Conservation (phyloP, 176 grass and related monocot genomes). For the Themeda triandra region DNA sequence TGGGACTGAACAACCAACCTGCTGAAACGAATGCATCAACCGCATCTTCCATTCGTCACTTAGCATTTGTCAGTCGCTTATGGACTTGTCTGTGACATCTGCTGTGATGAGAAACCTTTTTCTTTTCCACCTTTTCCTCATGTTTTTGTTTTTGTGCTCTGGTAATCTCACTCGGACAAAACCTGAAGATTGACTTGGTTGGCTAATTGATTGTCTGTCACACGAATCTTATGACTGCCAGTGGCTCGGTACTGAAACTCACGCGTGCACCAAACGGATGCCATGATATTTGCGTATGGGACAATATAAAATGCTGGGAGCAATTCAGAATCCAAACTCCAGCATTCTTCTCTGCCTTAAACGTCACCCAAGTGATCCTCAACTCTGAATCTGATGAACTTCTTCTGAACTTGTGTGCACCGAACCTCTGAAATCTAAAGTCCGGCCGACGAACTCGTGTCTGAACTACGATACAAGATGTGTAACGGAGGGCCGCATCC, state of each 20-base stretch:
- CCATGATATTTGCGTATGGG: not conserved
- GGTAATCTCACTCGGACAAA: not conserved
- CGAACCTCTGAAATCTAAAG: not conserved
- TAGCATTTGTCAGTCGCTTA: not conserved
- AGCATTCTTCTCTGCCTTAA: not conserved
- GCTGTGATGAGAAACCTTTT: slow-evolving; percentile 12
- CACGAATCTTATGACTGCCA: not conserved
- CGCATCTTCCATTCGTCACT: not conserved
- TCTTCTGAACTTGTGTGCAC: not conserved
- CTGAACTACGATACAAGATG: not conserved
- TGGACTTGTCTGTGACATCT: not conserved
- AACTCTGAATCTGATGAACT: not conserved
- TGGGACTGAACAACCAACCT: not conserved
- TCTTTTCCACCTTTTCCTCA: no score
- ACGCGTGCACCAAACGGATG: not conserved
- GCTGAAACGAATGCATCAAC: not conserved
- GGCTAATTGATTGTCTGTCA: not conserved
- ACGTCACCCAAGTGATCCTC: not conserved
- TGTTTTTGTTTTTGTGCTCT: slow-evolving; percentile 8
- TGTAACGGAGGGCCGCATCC: no score
- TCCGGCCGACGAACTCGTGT: not conserved
- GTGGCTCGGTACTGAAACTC: not conserved
- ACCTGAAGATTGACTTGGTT: not conserved
- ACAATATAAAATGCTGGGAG: not conserved
- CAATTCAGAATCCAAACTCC: not conserved